These are phyloP conservation scores for Erysimum cheiri DNA, from an alignment of 441 rosid genomes.

Conservation along the genomic window DNA sequence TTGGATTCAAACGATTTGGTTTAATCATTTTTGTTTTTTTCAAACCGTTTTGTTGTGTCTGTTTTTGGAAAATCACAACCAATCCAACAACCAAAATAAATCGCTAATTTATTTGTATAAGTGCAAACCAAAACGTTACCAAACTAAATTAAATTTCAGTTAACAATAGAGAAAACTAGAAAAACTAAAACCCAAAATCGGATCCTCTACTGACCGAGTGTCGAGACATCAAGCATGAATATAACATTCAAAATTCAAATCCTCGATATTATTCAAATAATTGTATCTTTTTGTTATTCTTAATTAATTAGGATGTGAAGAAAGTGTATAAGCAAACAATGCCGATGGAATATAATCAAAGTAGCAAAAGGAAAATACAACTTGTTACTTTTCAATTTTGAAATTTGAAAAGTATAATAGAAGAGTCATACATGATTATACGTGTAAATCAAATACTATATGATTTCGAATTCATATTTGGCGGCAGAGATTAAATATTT, in stretches of 20 bases:
- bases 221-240: neutral
- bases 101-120: neutral
- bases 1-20: too few relatives aligned
- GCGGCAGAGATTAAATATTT: constrained; percentile 40
- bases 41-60: neutral
- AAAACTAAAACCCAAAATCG: neutral
- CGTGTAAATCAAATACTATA: constrained; percentile 19
- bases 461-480: constrained; percentile 42
- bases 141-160: neutral
- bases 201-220: neutral
- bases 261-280: neutral
- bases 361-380: constrained; percentile 34
- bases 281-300: neutral
- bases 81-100: neutral
- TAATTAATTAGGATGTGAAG: neutral
- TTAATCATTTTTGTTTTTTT: neutral
- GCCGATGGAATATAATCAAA: constrained; percentile 26
- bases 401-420: constrained; percentile 27
- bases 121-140: neutral
- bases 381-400: constrained; percentile 14
- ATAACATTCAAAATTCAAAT: constrained; percentile 25
- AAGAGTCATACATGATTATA: constrained; percentile 29
- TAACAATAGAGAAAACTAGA: neutral
- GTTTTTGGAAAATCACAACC: neutral
- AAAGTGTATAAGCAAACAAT: constrained; percentile 25